Percentiles rank a stretch among this genome's conserved stretches.
Evolutionary conservation across 129 eudicot species (phyloP).

Genomic region (Mikania micrantha): DNA sequence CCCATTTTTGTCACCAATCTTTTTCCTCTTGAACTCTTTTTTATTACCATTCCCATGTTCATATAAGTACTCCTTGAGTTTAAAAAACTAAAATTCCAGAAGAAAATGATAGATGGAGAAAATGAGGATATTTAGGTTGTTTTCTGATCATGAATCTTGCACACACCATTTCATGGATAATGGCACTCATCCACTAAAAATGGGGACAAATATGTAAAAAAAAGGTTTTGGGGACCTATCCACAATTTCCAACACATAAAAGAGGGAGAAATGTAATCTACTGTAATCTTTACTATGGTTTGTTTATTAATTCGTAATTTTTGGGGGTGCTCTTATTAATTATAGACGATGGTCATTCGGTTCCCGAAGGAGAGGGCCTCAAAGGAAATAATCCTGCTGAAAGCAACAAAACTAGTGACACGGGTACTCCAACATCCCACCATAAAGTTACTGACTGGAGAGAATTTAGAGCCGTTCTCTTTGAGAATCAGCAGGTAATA

Average conservation of each 20-base stretch:
- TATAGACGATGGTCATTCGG: slow-evolving; percentile 52
- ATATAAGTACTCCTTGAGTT: not conserved
- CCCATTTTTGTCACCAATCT: not conserved
- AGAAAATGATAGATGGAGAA: not conserved
- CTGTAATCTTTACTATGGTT: not conserved
- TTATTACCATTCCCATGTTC: not conserved
- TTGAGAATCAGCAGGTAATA: slow-evolving; percentile 56
- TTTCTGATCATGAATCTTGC: not conserved
- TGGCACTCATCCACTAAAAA: not conserved
- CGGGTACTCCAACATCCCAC: slow-evolving; percentile 42
- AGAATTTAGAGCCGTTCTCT: slow-evolving; percentile 79
- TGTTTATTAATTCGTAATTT: slow-evolving; percentile 1
- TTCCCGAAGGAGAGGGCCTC: slow-evolving; percentile 48
- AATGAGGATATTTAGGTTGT: not conserved
- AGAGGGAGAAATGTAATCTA: not conserved
- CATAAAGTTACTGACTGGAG: slow-evolving; percentile 69
- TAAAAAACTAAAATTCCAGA: not conserved
- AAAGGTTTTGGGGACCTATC: not conserved
- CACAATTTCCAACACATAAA: too few relatives aligned
- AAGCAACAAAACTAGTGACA: slow-evolving; percentile 45
- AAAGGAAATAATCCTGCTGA: slow-evolving; percentile 56
- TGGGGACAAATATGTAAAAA: not conserved
- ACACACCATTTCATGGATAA: not conserved
- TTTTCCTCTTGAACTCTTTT: not conserved
- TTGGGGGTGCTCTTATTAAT: slow-evolving; percentile 6